These are phyloP conservation scores for Schizophyllum amplum DNA, from an alignment of 1,284 basidiomycete genomes.

Conservation along the genomic window DNA sequence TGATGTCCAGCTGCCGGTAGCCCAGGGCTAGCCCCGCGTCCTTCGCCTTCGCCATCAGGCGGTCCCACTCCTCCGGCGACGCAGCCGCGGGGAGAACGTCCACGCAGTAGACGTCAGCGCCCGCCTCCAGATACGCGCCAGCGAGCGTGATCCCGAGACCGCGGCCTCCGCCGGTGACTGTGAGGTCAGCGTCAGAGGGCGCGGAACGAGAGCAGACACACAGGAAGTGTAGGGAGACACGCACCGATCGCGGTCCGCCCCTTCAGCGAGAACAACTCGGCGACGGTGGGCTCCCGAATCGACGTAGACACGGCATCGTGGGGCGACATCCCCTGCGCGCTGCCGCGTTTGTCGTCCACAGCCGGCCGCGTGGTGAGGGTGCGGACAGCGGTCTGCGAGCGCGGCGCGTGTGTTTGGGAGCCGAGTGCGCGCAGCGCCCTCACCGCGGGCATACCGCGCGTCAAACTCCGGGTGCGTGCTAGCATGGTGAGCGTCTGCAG, in stretches of 20 bases:
- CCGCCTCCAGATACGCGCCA: constrained; percentile 5
- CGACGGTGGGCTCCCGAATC: background rate
- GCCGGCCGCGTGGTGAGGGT: background rate
- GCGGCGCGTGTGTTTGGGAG: no score
- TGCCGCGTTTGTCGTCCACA: background rate
- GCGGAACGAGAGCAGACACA: background rate
- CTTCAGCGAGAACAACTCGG: background rate
- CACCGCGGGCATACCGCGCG: no score
- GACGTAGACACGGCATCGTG: background rate
- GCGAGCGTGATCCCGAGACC: constrained; percentile 7
- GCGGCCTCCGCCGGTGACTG: constrained; percentile 6
- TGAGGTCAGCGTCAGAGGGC: background rate
- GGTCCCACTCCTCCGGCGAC: constrained; percentile 4
- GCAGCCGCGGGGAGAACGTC: constrained; percentile 6
- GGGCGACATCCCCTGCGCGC: background rate
- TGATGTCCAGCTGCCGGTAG: constrained; percentile 8
- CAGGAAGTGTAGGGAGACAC: background rate
- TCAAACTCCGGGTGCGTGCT: no score
- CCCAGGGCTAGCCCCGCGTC: background rate
- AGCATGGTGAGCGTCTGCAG: no score
- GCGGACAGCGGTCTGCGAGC: background rate
- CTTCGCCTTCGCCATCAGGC: background rate
- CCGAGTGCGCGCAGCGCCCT: no score
- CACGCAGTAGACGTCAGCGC: constrained; percentile 8
- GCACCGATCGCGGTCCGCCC: background rate